phyloP scores from a whole-genome alignment of 164 flowering plant species.

The Magnolia sinica region DNA sequence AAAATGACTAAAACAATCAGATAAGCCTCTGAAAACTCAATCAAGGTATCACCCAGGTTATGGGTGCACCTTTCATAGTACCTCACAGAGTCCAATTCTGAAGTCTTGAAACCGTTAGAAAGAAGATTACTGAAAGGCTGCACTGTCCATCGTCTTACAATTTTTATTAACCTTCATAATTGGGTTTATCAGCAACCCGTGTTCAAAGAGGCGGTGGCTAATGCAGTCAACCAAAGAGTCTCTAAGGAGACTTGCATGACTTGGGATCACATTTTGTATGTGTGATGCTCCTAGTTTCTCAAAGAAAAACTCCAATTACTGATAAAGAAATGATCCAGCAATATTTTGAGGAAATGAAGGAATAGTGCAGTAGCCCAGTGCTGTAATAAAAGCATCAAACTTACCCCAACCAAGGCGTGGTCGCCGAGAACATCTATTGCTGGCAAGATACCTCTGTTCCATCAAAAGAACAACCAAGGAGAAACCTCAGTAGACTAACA shows the following conservation, averaged over 20 bases:
- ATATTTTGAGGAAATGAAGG: background rate
- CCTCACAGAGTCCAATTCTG: background rate
- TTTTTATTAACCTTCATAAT: background rate
- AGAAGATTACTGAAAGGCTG: background rate
- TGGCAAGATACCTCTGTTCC: conserved; percentile 81
- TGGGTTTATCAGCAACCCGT: background rate
- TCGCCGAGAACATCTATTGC: conserved; percentile 64
- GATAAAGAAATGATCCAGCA: background rate
- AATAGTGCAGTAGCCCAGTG: background rate
- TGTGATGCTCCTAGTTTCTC: background rate
- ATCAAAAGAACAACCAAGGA: background rate
- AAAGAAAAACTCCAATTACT: background rate
- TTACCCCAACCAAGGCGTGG: conserved; percentile 78
- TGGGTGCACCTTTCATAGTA: background rate
- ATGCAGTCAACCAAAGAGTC: background rate
- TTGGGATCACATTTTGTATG: background rate
- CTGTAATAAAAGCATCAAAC: conserved; percentile 17
- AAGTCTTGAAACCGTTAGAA: background rate
- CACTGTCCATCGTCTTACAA: background rate
- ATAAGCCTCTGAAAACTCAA: too few species aligned
- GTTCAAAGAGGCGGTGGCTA: background rate
- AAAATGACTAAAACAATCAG: too few species aligned
- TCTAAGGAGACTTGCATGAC: background rate
- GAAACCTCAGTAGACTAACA: too few species aligned
- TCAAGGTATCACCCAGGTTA: background rate